phyloP scores from a whole-genome alignment of 176 grass and related monocot species.

The Rhynchospora pubera region DNA sequence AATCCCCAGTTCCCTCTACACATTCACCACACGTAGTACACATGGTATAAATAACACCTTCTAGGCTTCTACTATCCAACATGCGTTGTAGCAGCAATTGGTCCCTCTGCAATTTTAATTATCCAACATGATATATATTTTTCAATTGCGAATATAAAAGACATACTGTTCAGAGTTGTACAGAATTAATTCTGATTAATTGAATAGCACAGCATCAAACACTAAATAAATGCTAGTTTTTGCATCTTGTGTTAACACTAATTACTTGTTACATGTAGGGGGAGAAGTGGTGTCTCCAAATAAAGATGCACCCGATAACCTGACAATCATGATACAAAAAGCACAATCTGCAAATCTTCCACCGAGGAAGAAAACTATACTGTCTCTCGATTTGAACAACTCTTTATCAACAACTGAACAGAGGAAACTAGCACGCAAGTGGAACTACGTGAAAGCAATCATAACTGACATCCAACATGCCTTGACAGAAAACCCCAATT shows the following conservation, averaged over 20 bases:
- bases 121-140: background rate
- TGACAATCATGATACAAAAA: background rate
- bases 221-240: background rate
- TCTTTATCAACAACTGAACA: constrained; percentile 13
- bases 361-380: constrained; percentile 11
- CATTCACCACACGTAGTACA: background rate
- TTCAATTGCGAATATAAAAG: background rate
- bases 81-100: too few species aligned
- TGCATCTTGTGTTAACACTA: constrained; percentile 3
- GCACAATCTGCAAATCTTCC: background rate
- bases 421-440: constrained; percentile 23
- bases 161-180: background rate
- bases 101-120: too few species aligned
- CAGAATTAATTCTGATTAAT: background rate
- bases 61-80: background rate
- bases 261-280: background rate
- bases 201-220: too few species aligned
- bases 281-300: background rate
- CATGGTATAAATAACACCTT: background rate
- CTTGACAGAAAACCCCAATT: constrained; percentile 21
- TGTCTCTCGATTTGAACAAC: constrained; percentile 9
- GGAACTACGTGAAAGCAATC: constrained; percentile 29
- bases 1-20: background rate
- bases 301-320: background rate
- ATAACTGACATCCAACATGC: constrained; percentile 22